Evolutionary conservation across 2,329 filamentous ascomycete species (phyloP), one percentile per base, ranked within the genome.

Genomic region (Cladophialophora exuberans): DNA sequence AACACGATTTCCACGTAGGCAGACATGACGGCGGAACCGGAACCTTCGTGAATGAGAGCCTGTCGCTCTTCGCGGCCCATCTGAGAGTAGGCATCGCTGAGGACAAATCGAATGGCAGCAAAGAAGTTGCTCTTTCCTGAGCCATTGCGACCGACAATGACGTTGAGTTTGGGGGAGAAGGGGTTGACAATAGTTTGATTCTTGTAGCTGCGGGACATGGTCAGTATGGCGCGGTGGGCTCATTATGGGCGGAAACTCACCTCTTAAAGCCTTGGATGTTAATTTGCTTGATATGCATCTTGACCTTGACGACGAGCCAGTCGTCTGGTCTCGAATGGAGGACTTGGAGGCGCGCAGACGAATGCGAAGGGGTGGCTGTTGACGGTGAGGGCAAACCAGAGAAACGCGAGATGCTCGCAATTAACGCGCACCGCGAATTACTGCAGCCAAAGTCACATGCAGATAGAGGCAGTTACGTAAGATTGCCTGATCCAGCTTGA

Each of bases 251-350:
- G 13, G 28, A 35, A 3, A 26, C 75, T 64, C 74, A 95, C 91
- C 91, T 97, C 78, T 99, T 99, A 79, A 99, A 99, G 85, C 94
- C 94, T 75, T 99, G 94, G 71, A 99, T 97, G 74, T 97, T 97
- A 73, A 97, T 97, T 79, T 99, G 94, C 76, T 99, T 99, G 83
- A 99, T 97, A 79, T 95, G 94, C 92, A 97, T 96, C 66, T 71
- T 80, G 72, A 62, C 59, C 57, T 5, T 13, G 11, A 17, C 20
- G 20, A n/a, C n/a, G n/a, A n/a, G n/a, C n/a, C n/a, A n/a, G n/a
- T n/a, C n/a, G n/a, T n/a, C n/a, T n/a, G n/a, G n/a, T n/a, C n/a
- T n/a, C n/a, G n/a, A n/a, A n/a, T n/a, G n/a, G n/a, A n/a, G n/a
- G n/a, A n/a, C n/a, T n/a, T n/a, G n/a, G n/a, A n/a, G n/a, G n/a